phyloP scores from a whole-genome alignment of 139 green algal genomes.

The Parachlorella kessleri region DNA sequence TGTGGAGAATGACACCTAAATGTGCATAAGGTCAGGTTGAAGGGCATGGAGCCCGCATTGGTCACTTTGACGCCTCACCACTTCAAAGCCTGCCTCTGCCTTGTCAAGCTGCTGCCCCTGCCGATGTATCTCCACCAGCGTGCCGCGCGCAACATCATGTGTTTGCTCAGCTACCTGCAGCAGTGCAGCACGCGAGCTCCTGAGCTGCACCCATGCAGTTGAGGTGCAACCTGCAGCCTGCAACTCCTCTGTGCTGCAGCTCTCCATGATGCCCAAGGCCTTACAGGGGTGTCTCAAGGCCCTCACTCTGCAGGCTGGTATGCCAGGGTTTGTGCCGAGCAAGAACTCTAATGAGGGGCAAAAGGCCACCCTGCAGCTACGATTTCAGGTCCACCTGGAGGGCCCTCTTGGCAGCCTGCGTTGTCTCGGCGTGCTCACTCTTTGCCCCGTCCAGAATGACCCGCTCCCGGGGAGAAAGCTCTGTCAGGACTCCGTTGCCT shows the following conservation, averaged over 20 bases:
- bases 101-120: constrained; percentile 37
- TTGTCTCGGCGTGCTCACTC: constrained; percentile 18
- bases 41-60: too few species aligned
- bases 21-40: too few species aligned
- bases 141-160: constrained; percentile 24
- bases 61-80: too few species aligned
- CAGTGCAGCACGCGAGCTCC: not conserved
- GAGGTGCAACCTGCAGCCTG: not conserved
- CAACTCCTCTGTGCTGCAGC: not conserved
- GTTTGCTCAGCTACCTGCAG: constrained; percentile 34
- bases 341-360: not conserved
- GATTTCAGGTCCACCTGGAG: constrained; percentile 10
- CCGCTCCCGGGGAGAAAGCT: too few species aligned
- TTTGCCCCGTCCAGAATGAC: constrained; percentile 13
- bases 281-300: not conserved
- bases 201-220: not conserved
- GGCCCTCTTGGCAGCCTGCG: constrained; percentile 1
- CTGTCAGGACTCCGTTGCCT: too few species aligned
- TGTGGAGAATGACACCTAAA: too few species aligned
- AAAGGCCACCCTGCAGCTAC: not conserved
- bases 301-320: not conserved
- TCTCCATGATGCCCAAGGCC: too few species aligned
- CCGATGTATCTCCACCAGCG: constrained; percentile 35
- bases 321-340: not conserved
- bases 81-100: constrained; percentile 17